Conservation (phyloP, 169 alveolate species). For the Babesia bovis region DNA sequence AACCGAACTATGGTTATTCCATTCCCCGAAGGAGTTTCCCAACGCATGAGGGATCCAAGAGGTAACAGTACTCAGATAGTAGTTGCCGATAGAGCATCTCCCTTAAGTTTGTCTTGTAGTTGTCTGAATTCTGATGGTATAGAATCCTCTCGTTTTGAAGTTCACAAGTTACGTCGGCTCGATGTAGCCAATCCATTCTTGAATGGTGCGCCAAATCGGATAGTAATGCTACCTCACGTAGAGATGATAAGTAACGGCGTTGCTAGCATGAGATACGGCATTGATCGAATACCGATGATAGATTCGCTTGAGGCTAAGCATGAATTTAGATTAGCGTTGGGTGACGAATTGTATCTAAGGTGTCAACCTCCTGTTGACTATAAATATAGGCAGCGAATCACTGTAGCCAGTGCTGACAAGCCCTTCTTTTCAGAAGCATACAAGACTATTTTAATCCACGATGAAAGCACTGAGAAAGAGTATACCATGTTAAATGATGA, state of each 20-base stretch:
- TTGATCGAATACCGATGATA: neutral
- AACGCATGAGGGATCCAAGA: neutral
- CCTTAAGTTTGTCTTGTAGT: conserved; percentile 6
- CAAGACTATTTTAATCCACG: neutral
- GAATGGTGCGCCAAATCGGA: neutral
- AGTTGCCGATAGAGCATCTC: neutral
- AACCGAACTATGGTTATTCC: neutral
- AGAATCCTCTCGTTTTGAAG: neutral
- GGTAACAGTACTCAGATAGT: neutral
- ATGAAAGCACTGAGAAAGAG: neutral
- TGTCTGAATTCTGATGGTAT: conserved; percentile 7
- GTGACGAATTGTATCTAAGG: neutral
- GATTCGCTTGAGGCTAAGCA: neutral
- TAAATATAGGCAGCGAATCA: neutral
- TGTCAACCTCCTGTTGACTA: neutral
- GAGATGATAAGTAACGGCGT: neutral
- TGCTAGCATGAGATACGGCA: neutral
- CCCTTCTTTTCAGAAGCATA: neutral
- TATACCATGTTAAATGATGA: neutral
- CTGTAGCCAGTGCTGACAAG: neutral
- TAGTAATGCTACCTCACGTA: neutral
- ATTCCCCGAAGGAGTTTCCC: neutral
- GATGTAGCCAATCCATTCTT: neutral
- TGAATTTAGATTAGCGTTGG: neutral
- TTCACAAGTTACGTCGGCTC: neutral